Percentiles rank a stretch among this genome's conserved stretches.
Conservation (phyloP, 2,329 filamentous ascomycete species). For the Xylariaceae sp. region DNA sequence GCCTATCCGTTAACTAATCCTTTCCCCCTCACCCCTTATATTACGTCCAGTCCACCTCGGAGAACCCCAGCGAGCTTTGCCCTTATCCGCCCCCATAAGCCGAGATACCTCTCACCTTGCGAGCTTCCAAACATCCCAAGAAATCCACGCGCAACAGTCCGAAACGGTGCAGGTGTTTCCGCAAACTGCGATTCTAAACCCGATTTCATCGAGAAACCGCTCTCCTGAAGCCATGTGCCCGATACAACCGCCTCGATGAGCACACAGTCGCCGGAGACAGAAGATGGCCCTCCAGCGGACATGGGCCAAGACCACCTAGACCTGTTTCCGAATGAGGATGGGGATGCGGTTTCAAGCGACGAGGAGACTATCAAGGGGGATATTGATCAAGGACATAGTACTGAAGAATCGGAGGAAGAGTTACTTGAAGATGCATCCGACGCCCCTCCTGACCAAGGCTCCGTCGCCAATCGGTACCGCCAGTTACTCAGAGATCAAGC, state of each 20-base stretch:
- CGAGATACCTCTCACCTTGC: background rate
- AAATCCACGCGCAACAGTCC: no score
- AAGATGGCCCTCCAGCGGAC: slow-evolving; percentile 48
- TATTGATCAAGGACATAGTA: slow-evolving; percentile 46
- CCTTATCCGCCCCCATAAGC: slow-evolving; percentile 8
- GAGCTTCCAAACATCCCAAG: background rate
- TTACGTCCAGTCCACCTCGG: background rate
- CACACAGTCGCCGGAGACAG: slow-evolving; percentile 40
- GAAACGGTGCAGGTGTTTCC: slow-evolving; percentile 12
- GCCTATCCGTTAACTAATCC: background rate
- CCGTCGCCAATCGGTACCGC: slow-evolving; percentile 52
- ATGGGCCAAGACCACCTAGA: slow-evolving; percentile 54
- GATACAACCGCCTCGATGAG: slow-evolving; percentile 40
- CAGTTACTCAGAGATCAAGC: slow-evolving; percentile 54
- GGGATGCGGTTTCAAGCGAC: slow-evolving; percentile 50
- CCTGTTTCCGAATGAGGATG: slow-evolving; percentile 48
- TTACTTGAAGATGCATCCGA: slow-evolving; percentile 35
- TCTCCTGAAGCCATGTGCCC: slow-evolving; percentile 38
- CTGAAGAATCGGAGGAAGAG: slow-evolving; percentile 47
- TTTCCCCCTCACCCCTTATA: background rate
- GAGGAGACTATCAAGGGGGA: slow-evolving; percentile 52
- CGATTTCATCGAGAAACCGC: slow-evolving; percentile 1
- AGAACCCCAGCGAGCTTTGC: slow-evolving; percentile 4
- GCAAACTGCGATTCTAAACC: background rate
- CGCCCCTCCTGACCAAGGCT: slow-evolving; percentile 41